Evolutionary conservation across 2,329 filamentous ascomycete species (phyloP).

Genomic region (Hymenoscyphus infarciens): DNA sequence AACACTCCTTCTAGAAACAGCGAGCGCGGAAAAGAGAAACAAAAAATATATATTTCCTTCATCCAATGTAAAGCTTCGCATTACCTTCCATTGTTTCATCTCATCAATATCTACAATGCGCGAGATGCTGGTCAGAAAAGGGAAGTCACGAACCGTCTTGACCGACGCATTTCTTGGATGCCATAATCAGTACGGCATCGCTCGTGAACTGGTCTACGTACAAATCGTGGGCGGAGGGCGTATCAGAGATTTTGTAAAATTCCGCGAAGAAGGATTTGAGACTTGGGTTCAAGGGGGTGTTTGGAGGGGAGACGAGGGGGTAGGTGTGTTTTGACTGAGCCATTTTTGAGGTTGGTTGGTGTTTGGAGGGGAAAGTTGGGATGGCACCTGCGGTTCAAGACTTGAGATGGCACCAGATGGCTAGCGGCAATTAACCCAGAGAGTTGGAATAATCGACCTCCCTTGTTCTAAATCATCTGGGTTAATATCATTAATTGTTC

Average conservation of each 20-base stretch:
- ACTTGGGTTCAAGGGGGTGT: conserved; percentile 47
- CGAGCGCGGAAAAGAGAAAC: too few species aligned
- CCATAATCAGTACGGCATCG: conserved; percentile 51
- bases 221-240: conserved; percentile 44
- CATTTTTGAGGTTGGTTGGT: neutral
- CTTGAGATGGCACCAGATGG: too few species aligned
- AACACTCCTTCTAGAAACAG: neutral
- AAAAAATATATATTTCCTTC: too few species aligned
- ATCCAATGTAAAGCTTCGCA: too few species aligned
- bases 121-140: neutral
- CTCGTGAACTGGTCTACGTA: conserved; percentile 47
- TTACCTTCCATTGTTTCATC: too few species aligned
- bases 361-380: neutral
- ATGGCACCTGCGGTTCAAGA: neutral
- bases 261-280: conserved; percentile 68
- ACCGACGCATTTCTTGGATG: conserved; percentile 43
- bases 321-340: conserved; percentile 13
- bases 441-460: too few species aligned
- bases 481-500: too few species aligned
- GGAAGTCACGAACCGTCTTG: conserved; percentile 38
- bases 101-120: too few species aligned
- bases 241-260: conserved; percentile 53
- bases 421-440: too few species aligned
- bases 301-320: conserved; percentile 18
- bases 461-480: too few species aligned